Conservation (phyloP, 306 rosid genomes). For the Cicer cuneatum region DNA sequence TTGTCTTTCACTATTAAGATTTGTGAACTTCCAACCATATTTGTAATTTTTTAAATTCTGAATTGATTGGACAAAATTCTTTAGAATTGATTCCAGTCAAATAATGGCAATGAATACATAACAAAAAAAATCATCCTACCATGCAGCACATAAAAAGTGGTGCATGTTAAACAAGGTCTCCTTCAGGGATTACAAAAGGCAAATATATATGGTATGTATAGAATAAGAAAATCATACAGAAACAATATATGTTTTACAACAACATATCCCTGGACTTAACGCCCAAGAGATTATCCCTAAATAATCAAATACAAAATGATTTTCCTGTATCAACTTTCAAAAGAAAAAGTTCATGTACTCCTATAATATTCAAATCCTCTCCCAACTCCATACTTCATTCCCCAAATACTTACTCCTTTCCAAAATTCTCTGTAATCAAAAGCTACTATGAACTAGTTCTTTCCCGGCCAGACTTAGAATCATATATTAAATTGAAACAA, state of each 20-base stretch:
- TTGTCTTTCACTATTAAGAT: neutral
- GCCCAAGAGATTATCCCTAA: slow-evolving; percentile 29
- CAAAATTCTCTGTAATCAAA: slow-evolving; percentile 27
- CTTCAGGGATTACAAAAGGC: neutral
- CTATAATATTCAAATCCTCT: slow-evolving; percentile 33
- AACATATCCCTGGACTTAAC: slow-evolving; percentile 22
- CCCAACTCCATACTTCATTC: neutral
- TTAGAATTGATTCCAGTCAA: neutral
- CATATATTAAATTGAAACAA: slow-evolving; percentile 41
- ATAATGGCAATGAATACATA: neutral
- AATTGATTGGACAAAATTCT: neutral
- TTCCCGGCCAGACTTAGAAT: slow-evolving; percentile 42
- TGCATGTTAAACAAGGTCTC: too few species aligned
- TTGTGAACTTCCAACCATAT: neutral
- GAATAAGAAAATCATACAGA: slow-evolving; percentile 30
- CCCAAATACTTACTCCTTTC: slow-evolving; percentile 40
- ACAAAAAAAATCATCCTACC: neutral
- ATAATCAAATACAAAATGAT: slow-evolving; percentile 17
- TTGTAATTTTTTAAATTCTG: neutral
- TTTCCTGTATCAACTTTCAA: slow-evolving; percentile 35
- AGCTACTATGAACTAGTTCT: slow-evolving; percentile 34
- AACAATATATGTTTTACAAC: slow-evolving; percentile 33
- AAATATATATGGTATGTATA: slow-evolving; percentile 18
- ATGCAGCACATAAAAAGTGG: too few species aligned
- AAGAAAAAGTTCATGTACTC: slow-evolving; percentile 40